These are phyloP conservation scores for Ceratobasidium sp. DNA, from an alignment of 1,284 basidiomycete species.

Conservation along the genomic window DNA sequence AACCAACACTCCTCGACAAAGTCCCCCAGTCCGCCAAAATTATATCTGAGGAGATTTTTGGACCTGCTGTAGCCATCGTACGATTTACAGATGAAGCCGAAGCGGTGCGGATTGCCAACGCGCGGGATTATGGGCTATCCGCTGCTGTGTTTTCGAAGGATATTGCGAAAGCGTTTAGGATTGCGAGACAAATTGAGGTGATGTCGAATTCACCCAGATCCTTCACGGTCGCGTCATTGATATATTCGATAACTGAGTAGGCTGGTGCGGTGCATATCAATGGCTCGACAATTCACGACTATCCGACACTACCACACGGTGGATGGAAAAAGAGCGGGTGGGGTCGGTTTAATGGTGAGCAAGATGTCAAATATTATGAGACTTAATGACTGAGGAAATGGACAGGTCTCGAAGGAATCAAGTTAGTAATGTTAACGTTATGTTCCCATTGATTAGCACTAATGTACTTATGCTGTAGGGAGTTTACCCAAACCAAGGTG, in stretches of 20 bases:
- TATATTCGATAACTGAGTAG: background rate
- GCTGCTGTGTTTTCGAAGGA: conserved; percentile 58
- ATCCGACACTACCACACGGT: conserved; percentile 50
- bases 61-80: conserved; percentile 61
- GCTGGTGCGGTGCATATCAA: conserved; percentile 54
- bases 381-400: background rate
- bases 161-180: conserved; percentile 53
- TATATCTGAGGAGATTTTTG: conserved; percentile 62
- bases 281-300: conserved; percentile 50
- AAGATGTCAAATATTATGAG: background rate
- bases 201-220: too few relatives aligned
- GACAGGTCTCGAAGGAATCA: conserved; percentile 35
- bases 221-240: too few relatives aligned
- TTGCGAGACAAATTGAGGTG: conserved; percentile 55
- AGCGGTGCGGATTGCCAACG: conserved; percentile 59
- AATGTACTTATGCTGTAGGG: conserved; percentile 15
- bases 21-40: conserved; percentile 52
- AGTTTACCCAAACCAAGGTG: conserved; percentile 53
- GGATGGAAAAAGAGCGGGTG: conserved; percentile 52
- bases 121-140: conserved; percentile 57
- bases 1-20: conserved; percentile 56
- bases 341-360: conserved; percentile 50
- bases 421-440: background rate
- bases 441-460: too few relatives aligned
- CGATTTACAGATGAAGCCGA: conserved; percentile 61